Percentiles rank a stretch among this genome's conserved stretches.
phyloP scores from a whole-genome alignment of 75 land plant species.

The Sequoiadendron giganteum region DNA sequence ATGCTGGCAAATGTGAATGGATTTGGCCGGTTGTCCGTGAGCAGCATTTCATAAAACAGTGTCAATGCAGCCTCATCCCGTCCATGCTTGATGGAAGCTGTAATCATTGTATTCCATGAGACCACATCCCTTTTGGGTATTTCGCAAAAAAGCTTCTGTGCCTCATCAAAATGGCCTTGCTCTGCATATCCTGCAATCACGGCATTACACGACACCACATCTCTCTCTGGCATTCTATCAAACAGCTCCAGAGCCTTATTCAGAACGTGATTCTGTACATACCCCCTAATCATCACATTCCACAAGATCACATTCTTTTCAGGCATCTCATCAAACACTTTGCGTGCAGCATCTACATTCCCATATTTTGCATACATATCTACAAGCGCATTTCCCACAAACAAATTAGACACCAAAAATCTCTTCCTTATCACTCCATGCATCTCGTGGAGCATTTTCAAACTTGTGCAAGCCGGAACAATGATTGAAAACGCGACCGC shows the following conservation, averaged over 20 bases:
- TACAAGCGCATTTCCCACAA: neutral
- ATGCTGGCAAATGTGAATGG: neutral
- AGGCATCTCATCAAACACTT: conserved; percentile 42
- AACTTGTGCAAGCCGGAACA: neutral
- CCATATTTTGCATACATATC: conserved; percentile 6
- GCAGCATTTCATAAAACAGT: conserved; percentile 35
- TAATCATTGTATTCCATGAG: conserved; percentile 60
- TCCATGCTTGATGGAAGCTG: conserved; percentile 34
- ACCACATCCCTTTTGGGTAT: conserved; percentile 37
- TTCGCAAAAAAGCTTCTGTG: conserved; percentile 25
- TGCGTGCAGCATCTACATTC: conserved; percentile 20
- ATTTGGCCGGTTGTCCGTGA: conserved; percentile 27
- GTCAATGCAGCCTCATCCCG: conserved; percentile 20
- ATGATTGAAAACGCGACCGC: conserved; percentile 8
- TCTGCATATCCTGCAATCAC: conserved; percentile 33
- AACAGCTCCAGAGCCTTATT: conserved; percentile 26
- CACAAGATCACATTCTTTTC: conserved; percentile 27
- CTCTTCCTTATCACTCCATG: neutral
- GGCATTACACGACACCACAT: conserved; percentile 45
- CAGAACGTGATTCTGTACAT: conserved; percentile 30
- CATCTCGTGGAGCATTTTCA: neutral
- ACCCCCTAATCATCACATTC: conserved; percentile 47
- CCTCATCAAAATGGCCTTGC: conserved; percentile 27
- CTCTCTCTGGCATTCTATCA: conserved; percentile 37
- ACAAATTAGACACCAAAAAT: neutral